Base-by-base conservation (phyloP, 2,329 filamentous ascomycete genomes). In the Stachybotrys elegans region DNA sequence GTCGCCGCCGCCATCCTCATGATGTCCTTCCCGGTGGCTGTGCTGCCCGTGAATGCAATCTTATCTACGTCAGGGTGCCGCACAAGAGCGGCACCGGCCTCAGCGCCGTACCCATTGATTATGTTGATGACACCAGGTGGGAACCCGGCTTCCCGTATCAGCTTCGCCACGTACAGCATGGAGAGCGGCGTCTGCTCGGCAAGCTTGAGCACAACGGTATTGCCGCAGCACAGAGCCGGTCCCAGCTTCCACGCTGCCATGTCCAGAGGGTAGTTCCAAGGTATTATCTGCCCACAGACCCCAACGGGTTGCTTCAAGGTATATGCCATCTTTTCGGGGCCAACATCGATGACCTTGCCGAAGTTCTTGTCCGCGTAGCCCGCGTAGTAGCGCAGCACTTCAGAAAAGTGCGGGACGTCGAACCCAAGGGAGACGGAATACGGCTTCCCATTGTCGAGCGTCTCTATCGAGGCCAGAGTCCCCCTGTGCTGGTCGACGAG, bases 391-490 rank as follows among this genome's bases (percentile, higher is more conserved):
- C 81, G 82, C 43, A 83, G 68, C 12, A 84, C 63, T 21, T 63
- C 61, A 22, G 65, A 53, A 22, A 70, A 60, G 45, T 73, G 68
- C 19, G 62, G 57, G 8, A 90, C 63, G 60, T 89, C 84, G 42
- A 81, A 81, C 34, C 70, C 72, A n/a, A 83, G 66, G 2, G 84
- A 76, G 14, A 82, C 78, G 4, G 70, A 65, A 62, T 86, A 88
- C 4, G 86, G 83, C 63, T 92, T 90, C 60, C 86, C 88, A 56
- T 89, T 91, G 62, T 93, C 86, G 75, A 87, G 84, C 1, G 86
- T 84, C 67, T 93, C 86, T 38, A 76, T 68, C 12, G 70, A 67
- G 27, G 70, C 68, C 17, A 76, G 58, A 2, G 58, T 57, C 48
- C 72, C 72, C 22, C 72, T 73, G 61, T 93, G 73, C 56, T 82